Conservation (phyloP, 169 alveolate species). For the Plasmodium fragile region DNA sequence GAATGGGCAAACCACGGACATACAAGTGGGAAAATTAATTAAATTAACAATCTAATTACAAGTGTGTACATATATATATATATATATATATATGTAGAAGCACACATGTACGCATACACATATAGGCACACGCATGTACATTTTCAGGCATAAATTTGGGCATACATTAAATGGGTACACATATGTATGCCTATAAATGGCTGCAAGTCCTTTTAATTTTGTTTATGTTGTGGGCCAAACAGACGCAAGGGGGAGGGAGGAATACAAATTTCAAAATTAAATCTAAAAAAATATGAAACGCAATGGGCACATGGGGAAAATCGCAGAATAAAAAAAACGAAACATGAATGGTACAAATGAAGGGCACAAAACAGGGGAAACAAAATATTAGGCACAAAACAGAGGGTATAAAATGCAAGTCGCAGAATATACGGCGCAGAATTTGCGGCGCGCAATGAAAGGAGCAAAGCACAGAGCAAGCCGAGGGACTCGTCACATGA, state of each 20-base stretch:
- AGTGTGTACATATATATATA: background rate
- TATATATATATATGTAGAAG: background rate
- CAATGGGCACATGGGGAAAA: background rate
- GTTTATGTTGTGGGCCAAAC: constrained; percentile 7
- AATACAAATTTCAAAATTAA: constrained; percentile 52
- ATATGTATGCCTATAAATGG: constrained; percentile 1
- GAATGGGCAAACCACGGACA: constrained; percentile 8
- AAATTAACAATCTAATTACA: constrained; percentile 38
- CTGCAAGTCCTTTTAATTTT: constrained; percentile 1
- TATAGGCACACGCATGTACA: background rate
- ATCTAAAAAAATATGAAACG: constrained; percentile 1
- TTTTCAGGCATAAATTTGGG: background rate
- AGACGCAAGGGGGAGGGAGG: background rate
- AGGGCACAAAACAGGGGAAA: background rate
- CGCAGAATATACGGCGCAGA: background rate
- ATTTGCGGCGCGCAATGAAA: background rate
- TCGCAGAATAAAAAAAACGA: background rate
- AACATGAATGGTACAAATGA: background rate
- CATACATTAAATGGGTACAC: background rate
- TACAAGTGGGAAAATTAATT: constrained; percentile 19
- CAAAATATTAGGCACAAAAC: background rate
- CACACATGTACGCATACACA: background rate
- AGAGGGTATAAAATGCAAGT: background rate
- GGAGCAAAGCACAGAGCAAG: background rate
- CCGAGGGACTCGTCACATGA: background rate